These are phyloP conservation scores for Asterophora parasitica DNA, from an alignment of 768 basidiomycete genomes.

Conservation along the genomic window DNA sequence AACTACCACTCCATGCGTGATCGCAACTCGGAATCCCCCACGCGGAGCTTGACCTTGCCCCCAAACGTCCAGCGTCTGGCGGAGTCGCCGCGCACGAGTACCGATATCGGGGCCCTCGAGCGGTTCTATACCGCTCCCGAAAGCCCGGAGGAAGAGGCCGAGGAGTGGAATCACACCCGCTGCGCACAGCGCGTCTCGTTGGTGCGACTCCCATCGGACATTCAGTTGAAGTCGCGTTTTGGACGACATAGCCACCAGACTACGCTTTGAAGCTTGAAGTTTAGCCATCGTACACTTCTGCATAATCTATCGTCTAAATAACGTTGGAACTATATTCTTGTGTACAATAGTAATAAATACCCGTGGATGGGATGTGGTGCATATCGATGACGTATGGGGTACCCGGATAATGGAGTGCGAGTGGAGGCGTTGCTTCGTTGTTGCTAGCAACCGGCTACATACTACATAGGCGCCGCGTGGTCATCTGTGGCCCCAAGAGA, in stretches of 20 bases:
- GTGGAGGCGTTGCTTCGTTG: too few species aligned
- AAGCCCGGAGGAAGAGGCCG: constrained; percentile 64
- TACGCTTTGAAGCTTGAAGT: too few species aligned
- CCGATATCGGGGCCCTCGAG: constrained; percentile 33
- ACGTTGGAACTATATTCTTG: not conserved
- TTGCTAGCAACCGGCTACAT: constrained; percentile 8
- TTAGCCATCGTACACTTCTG: not conserved
- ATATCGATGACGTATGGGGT: not conserved
- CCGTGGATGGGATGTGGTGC: not conserved
- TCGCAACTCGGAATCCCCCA: constrained; percentile 4
- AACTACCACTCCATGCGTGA: constrained; percentile 25
- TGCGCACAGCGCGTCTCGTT: constrained; percentile 83
- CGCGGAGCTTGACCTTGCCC: constrained; percentile 2
- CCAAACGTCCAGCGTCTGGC: not conserved
- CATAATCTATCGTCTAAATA: constrained; percentile 11
- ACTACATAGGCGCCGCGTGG: too few species aligned
- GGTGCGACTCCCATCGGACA: constrained; percentile 61
- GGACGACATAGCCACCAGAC: constrained; percentile 15
- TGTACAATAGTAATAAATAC: constrained; percentile 2
- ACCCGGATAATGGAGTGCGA: too few species aligned
- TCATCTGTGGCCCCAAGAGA: too few species aligned
- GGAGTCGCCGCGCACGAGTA: constrained; percentile 14
- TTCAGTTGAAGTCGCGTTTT: constrained; percentile 30
- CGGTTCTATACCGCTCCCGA: constrained; percentile 43
- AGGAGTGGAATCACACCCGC: constrained; percentile 83